Evolutionary conservation across 2,329 filamentous ascomycete species (phyloP), one percentile per base, ranked within the genome.

Genomic region (Paraphaeosphaeria minitans): DNA sequence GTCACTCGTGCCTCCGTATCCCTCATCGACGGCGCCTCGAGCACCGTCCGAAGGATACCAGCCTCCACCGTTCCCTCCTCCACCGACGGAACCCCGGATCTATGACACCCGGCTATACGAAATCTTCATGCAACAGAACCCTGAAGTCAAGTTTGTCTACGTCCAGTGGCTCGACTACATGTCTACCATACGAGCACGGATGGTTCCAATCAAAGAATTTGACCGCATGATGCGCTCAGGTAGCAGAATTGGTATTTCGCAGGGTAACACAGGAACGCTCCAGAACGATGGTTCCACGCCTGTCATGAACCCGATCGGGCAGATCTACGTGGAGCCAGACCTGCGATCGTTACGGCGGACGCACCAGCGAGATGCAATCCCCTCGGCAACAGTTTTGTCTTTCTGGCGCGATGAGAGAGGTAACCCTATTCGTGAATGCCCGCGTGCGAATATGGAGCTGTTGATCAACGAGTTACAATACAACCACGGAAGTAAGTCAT

Each of bases 131-230:
- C 72, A 76, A 19, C 72, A 77, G 19, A 81, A 87, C 55, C 76
- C 82, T 0, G 73, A 78, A 0, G 78, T 87, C 4, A 86, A 88
- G 60, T 93, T 88, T 68, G 76, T 96, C 19, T 87, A 91, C 61
- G 79, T 94, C 13, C 89, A 90, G 74, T 96, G 89, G 87, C 80
- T 90, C 24, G 92, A 96, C 75, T 89, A 90, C 74, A 92, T 90
- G n/a, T 86, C 86, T 1, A 89, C 84, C 2, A 74, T 87, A 0
- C 84, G 90, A 16, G 83, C 86, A 63, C 85, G 90, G 3, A 84
- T 92, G 61, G 77, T 95, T 1, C 90, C 91, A 0, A 82, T 90
- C 45, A 69, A 70, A 35, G 73, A 78, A 35, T 81, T 81, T 55
- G 64, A 70, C 5, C 71, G 72, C 10, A 60, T 82, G 43, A 67